Percentiles rank a stretch among this genome's conserved stretches.
phyloP scores from a whole-genome alignment of 208 protist genomes.

The Wallacemonas sp. region DNA sequence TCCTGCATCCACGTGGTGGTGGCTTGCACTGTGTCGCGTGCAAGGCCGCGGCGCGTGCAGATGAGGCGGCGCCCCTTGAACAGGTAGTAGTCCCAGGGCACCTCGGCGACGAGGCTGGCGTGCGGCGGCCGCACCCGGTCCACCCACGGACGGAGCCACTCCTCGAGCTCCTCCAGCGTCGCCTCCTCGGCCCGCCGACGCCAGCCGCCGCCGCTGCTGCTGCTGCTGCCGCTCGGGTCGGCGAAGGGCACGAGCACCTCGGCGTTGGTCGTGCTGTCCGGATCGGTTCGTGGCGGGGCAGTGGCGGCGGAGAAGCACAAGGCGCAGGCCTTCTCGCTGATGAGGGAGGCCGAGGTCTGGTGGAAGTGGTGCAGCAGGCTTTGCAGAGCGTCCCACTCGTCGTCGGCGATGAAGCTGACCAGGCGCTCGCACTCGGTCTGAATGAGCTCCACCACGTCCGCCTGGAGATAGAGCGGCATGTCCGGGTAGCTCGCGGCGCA shows the following conservation, averaged over 20 bases:
- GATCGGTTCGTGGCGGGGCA: background rate
- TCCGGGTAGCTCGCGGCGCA: background rate
- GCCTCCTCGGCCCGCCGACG: constrained; percentile 18
- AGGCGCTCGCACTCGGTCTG: constrained; percentile 80
- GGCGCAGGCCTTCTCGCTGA: constrained; percentile 49
- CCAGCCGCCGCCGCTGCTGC: background rate
- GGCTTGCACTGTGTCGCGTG: constrained; percentile 21
- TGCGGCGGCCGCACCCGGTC: constrained; percentile 5
- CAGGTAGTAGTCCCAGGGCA: constrained; percentile 83
- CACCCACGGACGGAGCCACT: constrained; percentile 69
- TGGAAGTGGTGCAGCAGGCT: constrained; percentile 36
- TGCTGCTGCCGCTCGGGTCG: background rate
- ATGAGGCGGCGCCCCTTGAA: constrained; percentile 41
- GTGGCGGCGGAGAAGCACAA: constrained; percentile 26
- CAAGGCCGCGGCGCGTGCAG: background rate
- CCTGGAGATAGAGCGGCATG: constrained; percentile 48
- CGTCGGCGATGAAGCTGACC: constrained; percentile 53
- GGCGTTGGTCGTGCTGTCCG: too few species aligned
- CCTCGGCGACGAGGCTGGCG: constrained; percentile 47
- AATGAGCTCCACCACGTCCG: constrained; percentile 46
- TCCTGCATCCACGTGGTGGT: constrained; percentile 46
- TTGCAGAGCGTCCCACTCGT: constrained; percentile 49
- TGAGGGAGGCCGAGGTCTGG: constrained; percentile 18
- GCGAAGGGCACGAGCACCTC: too few species aligned
- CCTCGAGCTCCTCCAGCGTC: constrained; percentile 34